Evolutionary conservation across 345 rosid genomes (phyloP), one percentile per base, ranked within the genome.

Genomic region (Erysimum cheiranthoides): DNA sequence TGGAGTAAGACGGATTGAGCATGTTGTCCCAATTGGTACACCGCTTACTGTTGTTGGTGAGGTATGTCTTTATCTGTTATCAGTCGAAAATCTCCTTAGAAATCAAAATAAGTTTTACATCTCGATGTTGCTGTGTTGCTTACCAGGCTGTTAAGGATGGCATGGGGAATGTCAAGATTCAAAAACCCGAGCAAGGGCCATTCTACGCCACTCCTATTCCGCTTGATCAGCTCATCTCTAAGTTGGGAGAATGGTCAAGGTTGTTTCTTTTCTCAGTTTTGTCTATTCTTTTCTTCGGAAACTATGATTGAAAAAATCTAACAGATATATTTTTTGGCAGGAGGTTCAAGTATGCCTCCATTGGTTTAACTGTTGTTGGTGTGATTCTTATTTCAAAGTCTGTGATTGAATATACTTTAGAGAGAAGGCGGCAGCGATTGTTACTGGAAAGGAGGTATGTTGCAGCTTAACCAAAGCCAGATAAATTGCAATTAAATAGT

Each of bases 181-280:
- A 57, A 57, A 57, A 57, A 57, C 27, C 62, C 9, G 42, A 32
- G 25, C 25, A 57, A n/a, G 62, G 62, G 18, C 98, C 97, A 54
- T 93, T 90, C 77, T 91, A 90, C 79, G 86, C 88, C 27, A 80
- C 95, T 58, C 89, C 88, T 57, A n/a, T 31, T 17, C 40, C 42
- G 2, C 42, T 57, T 13, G 62, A 57, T 34, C 40, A 32, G 25
- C 42, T 91, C 68, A 79, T 90, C 81, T 83, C 86, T 39, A 84
- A 87, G 59, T 83, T 86, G 69, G 97, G 96, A 60, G 83, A 90
- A 79, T 88, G 92, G 92, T 90, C 96, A 71, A 91, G 96, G 98
- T 93, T 39, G 21, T 46, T n/a, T 30, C 60, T 58, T 31, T 49
- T 12, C 36, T 8, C 49, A 17, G 39, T 30, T 21, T 18, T 42